Conservation (phyloP, 148 eudicot species). For the Mesembryanthemum crystallinum region DNA sequence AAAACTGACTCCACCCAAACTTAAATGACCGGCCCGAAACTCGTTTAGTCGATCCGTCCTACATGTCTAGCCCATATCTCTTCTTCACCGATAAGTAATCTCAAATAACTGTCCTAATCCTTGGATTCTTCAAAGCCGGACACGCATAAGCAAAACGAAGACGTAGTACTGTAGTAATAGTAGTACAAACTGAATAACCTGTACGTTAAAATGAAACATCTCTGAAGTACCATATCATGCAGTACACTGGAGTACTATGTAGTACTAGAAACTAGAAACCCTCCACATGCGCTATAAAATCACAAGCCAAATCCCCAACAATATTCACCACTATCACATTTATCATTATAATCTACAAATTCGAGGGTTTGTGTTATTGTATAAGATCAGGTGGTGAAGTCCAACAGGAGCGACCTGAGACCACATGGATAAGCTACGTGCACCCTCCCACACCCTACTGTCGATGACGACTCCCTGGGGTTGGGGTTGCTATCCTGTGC, state of each 20-base stretch:
- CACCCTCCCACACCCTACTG: neutral
- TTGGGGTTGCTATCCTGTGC: neutral
- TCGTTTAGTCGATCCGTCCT: too few species aligned
- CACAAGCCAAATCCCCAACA: neutral
- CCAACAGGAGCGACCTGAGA: constrained; percentile 40
- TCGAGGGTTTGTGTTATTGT: neutral
- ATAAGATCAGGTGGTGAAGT: constrained; percentile 23
- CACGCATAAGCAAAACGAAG: neutral
- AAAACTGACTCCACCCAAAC: too few species aligned
- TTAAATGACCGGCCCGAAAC: too few species aligned
- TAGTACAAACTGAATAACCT: neutral
- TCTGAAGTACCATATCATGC: neutral
- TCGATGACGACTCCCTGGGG: neutral
- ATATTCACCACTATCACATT: neutral
- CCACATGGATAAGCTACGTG: constrained; percentile 22
- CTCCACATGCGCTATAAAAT: neutral
- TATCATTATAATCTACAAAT: neutral
- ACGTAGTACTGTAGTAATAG: neutral
- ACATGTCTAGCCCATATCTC: too few species aligned
- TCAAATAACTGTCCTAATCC: too few species aligned
- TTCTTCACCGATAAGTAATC: too few species aligned
- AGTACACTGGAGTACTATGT: neutral
- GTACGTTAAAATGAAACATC: neutral
- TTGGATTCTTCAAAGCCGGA: too few species aligned
- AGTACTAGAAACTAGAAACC: neutral